phyloP scores from a whole-genome alignment of 768 basidiomycete genomes.

The Cystobasidium onofrii region DNA sequence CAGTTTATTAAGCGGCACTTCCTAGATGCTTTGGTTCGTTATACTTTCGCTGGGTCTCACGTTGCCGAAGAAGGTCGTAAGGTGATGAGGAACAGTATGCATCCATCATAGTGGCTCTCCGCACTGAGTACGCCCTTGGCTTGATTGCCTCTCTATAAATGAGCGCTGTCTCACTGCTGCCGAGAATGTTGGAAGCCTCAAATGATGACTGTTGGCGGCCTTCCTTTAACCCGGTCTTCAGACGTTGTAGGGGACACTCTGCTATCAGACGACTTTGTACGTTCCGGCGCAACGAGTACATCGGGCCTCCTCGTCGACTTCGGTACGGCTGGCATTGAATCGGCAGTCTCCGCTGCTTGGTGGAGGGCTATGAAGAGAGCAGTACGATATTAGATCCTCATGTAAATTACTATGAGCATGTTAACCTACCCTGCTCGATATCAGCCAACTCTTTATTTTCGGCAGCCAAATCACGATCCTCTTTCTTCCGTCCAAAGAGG shows the following conservation, averaged over 20 bases:
- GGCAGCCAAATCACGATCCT: neutral
- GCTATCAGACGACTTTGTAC: neutral
- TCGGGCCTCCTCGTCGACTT: neutral
- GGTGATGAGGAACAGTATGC: too few relatives aligned
- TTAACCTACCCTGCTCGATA: slow-evolving; percentile 1
- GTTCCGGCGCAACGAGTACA: neutral
- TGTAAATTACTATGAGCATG: neutral
- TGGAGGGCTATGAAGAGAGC: neutral
- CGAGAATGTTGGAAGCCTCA: too few relatives aligned
- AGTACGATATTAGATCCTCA: neutral
- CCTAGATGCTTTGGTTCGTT: too few relatives aligned
- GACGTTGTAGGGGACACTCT: neutral
- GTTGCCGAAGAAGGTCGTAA: too few relatives aligned
- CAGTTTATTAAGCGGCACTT: too few relatives aligned
- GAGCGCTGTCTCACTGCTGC: too few relatives aligned
- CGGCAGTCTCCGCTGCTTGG: neutral
- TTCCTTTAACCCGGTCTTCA: too few relatives aligned
- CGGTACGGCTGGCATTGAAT: neutral
- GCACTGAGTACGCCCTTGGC: too few relatives aligned
- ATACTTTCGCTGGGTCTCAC: too few relatives aligned
- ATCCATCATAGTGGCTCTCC: too few relatives aligned
- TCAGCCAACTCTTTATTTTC: slow-evolving; percentile 10
- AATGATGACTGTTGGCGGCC: too few relatives aligned
- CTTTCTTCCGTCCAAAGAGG: slow-evolving; percentile 21
- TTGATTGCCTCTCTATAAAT: too few relatives aligned